Evolutionary conservation across 73 alveolate genomes (phyloP).

Genomic region (Strombidium stylifer): DNA sequence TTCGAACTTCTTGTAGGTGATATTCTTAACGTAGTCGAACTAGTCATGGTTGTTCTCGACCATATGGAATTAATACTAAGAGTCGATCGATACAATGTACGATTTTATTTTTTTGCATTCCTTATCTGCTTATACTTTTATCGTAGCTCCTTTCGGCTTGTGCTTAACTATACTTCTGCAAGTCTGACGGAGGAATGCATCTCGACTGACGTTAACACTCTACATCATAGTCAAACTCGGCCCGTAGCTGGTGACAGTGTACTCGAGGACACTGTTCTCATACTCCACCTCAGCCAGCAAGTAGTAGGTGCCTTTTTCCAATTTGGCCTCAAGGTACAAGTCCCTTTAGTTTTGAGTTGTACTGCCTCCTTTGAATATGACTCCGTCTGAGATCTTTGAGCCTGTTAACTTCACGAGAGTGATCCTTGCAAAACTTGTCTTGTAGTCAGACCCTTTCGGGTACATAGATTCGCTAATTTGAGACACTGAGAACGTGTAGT

Average conservation of each 20-base stretch:
- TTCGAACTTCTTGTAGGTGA: conserved; percentile 73
- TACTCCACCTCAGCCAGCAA: conserved; percentile 82
- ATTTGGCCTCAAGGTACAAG: conserved; percentile 57
- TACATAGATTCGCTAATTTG: conserved; percentile 62
- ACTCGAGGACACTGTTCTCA: conserved; percentile 30
- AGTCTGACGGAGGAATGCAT: conserved; percentile 35
- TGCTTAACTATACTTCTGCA: neutral
- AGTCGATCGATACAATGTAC: conserved; percentile 67
- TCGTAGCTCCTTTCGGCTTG: conserved; percentile 39
- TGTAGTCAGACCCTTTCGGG: conserved; percentile 64
- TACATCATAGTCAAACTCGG: conserved; percentile 30
- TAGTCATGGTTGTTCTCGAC: conserved; percentile 47
- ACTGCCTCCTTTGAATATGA: conserved; percentile 14
- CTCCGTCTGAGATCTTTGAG: conserved; percentile 2
- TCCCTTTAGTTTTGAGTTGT: conserved; percentile 80
- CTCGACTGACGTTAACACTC: conserved; percentile 40
- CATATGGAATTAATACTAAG: conserved; percentile 63
- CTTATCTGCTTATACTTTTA: conserved; percentile 64
- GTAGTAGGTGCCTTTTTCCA: conserved; percentile 85
- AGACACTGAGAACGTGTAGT: conserved; percentile 19
- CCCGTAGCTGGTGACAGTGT: conserved; percentile 48
- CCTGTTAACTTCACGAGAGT: neutral
- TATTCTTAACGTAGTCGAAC: conserved; percentile 60
- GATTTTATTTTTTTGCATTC: conserved; percentile 64
- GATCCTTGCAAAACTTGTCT: conserved; percentile 61